A percentile compares a stretch with the other conserved stretches of the same genome.
Conservation (phyloP, 1,139 yeast genomes). For the Magnusiomyces suaveolens region DNA sequence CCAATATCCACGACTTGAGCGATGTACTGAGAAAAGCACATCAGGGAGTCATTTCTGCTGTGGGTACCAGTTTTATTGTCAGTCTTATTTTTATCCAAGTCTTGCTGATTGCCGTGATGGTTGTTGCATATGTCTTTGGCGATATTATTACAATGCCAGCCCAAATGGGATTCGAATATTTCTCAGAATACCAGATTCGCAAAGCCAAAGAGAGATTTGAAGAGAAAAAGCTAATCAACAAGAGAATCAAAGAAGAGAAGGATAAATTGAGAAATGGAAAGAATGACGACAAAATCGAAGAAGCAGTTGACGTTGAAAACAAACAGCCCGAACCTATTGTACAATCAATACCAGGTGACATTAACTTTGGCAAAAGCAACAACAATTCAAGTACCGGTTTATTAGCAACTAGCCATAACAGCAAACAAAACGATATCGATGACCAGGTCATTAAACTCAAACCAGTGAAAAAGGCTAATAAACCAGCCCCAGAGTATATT, state of each 20-base stretch:
- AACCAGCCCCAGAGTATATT: background rate
- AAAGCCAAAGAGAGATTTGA: background rate
- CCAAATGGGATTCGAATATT: background rate
- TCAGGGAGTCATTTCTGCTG: background rate
- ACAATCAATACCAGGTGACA: background rate
- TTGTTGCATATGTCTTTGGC: slow-evolving; percentile 24
- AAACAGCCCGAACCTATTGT: background rate
- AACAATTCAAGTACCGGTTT: too few relatives aligned
- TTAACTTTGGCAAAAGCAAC: background rate
- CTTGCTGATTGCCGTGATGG: slow-evolving; percentile 24
- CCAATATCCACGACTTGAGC: background rate
- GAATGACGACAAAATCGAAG: background rate
- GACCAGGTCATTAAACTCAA: background rate
- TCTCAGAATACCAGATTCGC: background rate
- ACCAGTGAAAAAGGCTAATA: background rate
- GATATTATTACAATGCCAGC: slow-evolving; percentile 21
- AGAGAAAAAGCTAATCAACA: background rate
- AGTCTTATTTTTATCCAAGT: slow-evolving; percentile 22
- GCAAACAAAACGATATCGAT: background rate
- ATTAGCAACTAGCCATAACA: too few relatives aligned
- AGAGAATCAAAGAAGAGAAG: background rate
- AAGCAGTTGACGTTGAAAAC: background rate
- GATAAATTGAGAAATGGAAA: background rate
- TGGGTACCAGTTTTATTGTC: slow-evolving; percentile 18
- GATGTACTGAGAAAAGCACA: too few relatives aligned